Evolutionary conservation across 139 green algal species (phyloP).

Genomic region (Deuterostichococcus epilithicus): DNA sequence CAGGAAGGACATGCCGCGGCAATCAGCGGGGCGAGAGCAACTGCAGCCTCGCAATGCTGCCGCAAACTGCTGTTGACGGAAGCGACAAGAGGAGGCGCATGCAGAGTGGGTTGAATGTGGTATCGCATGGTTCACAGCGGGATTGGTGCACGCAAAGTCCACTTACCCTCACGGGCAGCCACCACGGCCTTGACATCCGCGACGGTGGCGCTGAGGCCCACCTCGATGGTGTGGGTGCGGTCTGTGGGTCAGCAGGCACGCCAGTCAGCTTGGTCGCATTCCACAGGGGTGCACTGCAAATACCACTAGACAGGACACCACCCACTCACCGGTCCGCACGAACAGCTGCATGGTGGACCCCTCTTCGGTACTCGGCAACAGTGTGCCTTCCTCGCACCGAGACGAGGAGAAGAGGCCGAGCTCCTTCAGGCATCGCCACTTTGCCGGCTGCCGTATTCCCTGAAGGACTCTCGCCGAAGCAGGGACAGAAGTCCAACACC

Average conservation of each 20-base stretch:
- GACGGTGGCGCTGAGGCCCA: constrained; percentile 58
- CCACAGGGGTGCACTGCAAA: background rate
- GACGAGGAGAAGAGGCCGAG: background rate
- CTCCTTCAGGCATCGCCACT: too few relatives aligned
- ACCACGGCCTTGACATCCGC: constrained; percentile 78
- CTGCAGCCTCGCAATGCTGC: background rate
- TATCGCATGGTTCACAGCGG: background rate
- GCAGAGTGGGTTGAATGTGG: background rate
- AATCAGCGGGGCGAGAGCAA: background rate
- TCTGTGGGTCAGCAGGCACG: constrained; percentile 45
- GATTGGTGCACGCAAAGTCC: background rate
- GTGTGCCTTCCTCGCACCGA: constrained; percentile 24
- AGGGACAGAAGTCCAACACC: too few relatives aligned
- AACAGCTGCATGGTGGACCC: constrained; percentile 36
- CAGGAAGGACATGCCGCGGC: background rate
- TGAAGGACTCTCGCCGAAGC: too few relatives aligned
- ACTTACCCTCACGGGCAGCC: constrained; percentile 67
- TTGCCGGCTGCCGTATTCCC: too few relatives aligned
- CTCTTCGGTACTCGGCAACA: constrained; percentile 22
- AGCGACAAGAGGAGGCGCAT: background rate
- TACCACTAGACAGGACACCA: background rate
- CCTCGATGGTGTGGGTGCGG: constrained; percentile 71
- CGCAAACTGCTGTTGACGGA: background rate
- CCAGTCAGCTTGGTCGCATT: background rate
- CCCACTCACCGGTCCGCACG: constrained; percentile 28